Conservation (phyloP, 331 rosid genomes). For the Saraca asoca region DNA sequence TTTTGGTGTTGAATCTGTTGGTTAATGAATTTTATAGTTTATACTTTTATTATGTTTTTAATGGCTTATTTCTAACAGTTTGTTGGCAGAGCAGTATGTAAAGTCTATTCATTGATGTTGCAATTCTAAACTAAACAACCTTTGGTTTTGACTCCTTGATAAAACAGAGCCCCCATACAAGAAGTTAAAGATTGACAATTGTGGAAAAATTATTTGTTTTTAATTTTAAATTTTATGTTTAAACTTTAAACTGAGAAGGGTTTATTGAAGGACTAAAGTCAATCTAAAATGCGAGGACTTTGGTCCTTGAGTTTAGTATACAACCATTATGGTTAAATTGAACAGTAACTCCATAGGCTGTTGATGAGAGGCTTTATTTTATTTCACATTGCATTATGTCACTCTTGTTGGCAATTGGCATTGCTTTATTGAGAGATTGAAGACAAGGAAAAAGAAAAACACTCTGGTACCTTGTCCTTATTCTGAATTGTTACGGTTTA, state of each 20-base stretch:
- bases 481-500: conserved; percentile 2
- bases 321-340: not conserved
- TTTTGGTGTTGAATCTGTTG: not conserved
- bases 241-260: conserved; percentile 19
- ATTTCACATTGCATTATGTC: too few species aligned
- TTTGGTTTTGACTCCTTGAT: not conserved
- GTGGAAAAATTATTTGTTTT: not conserved
- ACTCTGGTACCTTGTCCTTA: not conserved
- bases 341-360: not conserved
- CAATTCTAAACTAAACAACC: too few species aligned
- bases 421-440: conserved; percentile 13
- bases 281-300: conserved; percentile 11
- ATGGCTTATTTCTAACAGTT: not conserved
- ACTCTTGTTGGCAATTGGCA: not conserved
- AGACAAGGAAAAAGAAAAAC: conserved; percentile 8
- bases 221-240: not conserved
- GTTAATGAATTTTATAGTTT: not conserved
- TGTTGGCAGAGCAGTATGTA: not conserved
- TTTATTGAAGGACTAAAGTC: conserved; percentile 19
- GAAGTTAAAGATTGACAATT: not conserved
- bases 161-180: not conserved
- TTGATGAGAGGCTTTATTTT: too few species aligned
- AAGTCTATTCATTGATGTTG: not conserved
- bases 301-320: conserved; percentile 19
- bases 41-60: not conserved